Conservation (phyloP, 2,329 filamentous ascomycete species). For the Incumbomyces delicatus region DNA sequence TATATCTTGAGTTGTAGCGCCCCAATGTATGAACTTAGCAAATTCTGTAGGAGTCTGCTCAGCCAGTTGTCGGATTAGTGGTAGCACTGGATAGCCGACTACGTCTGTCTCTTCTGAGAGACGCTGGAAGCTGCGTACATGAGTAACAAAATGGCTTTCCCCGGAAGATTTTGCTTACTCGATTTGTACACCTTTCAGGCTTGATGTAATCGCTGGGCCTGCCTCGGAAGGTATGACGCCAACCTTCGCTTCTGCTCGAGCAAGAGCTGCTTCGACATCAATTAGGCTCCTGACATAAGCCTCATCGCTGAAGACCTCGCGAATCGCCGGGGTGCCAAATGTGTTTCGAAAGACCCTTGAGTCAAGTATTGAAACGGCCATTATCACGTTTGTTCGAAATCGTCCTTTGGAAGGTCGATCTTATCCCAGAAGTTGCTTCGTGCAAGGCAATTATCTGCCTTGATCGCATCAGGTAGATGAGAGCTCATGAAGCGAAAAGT, state of each 20-base stretch:
- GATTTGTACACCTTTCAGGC: constrained; percentile 10
- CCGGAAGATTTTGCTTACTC: constrained; percentile 10
- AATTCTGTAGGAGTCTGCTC: constrained; percentile 14
- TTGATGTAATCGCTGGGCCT: constrained; percentile 15
- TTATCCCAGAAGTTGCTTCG: too few relatives aligned
- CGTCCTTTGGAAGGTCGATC: too few relatives aligned
- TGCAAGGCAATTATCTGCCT: background rate
- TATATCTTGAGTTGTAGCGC: constrained; percentile 51
- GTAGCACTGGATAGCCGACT: constrained; percentile 22
- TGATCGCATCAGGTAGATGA: too few relatives aligned
- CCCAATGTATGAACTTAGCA: constrained; percentile 48
- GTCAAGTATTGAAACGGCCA: constrained; percentile 21
- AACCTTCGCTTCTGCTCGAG: constrained; percentile 18
- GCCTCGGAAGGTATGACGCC: constrained; percentile 19
- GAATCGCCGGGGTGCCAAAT: constrained; percentile 22
- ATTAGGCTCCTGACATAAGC: constrained; percentile 18
- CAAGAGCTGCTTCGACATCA: constrained; percentile 20
- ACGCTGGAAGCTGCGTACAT: constrained; percentile 13
- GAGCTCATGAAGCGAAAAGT: too few relatives aligned
- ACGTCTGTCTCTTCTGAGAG: constrained; percentile 21
- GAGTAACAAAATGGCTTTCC: background rate
- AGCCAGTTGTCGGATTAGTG: constrained; percentile 21
- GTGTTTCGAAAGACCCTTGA: constrained; percentile 21
- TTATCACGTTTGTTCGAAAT: too few relatives aligned
- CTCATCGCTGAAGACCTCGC: constrained; percentile 21